Conservation (phyloP, 192 early-diverging fungal species). For the Rhizophagus sp. region DNA sequence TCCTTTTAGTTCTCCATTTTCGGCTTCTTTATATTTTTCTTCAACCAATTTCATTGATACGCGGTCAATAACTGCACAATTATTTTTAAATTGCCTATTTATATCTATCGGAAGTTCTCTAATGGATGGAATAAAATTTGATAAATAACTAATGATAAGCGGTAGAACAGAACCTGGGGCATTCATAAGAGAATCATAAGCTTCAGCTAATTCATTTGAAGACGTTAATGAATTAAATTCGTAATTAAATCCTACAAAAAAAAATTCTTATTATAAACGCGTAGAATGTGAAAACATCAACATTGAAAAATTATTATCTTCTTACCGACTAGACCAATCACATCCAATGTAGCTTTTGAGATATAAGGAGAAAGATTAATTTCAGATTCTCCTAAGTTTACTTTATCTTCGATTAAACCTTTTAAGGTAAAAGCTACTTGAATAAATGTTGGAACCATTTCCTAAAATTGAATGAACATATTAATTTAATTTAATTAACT, state of each 20-base stretch:
- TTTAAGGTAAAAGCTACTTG: constrained; percentile 31
- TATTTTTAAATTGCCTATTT: not conserved
- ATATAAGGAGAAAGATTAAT: constrained; percentile 42
- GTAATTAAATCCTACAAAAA: constrained; percentile 44
- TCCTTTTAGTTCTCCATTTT: constrained; percentile 11
- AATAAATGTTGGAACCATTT: constrained; percentile 35
- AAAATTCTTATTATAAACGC: not conserved
- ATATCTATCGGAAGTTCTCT: constrained; percentile 31
- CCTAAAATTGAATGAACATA: not conserved
- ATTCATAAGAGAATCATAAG: constrained; percentile 43
- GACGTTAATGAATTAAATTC: constrained; percentile 46
- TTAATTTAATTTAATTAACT: too few species aligned
- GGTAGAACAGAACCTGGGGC: not conserved
- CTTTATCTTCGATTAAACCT: constrained; percentile 40
- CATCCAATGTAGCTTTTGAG: constrained; percentile 45
- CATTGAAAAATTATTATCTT: not conserved
- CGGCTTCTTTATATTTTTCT: constrained; percentile 33
- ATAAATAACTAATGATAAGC: constrained; percentile 37
- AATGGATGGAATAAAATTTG: constrained; percentile 25
- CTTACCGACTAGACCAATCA: constrained; percentile 43
- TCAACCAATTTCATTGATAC: constrained; percentile 40
- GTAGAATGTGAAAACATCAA: too few species aligned
- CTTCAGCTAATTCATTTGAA: constrained; percentile 42
- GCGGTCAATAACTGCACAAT: constrained; percentile 34
- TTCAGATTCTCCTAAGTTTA: constrained; percentile 31